These are phyloP conservation scores for Xenosphaeropsis pyriputrescens DNA, from an alignment of 2,329 filamentous ascomycete genomes.

Conservation along the genomic window DNA sequence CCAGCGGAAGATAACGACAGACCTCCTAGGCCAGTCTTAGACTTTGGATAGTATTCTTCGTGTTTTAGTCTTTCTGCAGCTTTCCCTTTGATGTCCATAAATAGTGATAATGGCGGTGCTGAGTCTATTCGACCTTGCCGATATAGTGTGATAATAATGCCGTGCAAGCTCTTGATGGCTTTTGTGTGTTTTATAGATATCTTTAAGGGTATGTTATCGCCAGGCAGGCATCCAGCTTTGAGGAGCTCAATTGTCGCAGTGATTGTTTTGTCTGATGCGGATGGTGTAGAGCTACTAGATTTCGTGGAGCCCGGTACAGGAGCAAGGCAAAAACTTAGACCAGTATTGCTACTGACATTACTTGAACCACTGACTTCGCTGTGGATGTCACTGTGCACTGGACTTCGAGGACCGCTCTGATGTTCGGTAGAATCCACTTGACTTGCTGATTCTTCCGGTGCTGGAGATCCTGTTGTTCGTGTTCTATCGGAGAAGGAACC, in stretches of 20 bases:
- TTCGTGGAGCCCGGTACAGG: conserved; percentile 18
- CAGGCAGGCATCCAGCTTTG: conserved; percentile 72
- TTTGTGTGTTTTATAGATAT: conserved; percentile 81
- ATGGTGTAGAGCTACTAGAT: conserved; percentile 31
- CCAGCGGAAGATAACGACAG: conserved; percentile 75
- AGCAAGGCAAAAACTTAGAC: conserved; percentile 28
- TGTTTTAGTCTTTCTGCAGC: conserved; percentile 51
- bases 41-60: conserved; percentile 76
- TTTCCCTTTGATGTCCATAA: conserved; percentile 35
- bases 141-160: conserved; percentile 85
- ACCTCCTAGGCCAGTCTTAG: conserved; percentile 72
- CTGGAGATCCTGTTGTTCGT: conserved; percentile 8
- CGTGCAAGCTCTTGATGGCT: conserved; percentile 77
- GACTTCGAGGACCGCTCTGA: conserved; percentile 27
- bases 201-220: conserved; percentile 67
- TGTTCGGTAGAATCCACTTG: conserved; percentile 19
- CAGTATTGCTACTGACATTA: conserved; percentile 21
- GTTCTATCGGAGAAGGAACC: conserved; percentile 10
- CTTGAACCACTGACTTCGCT: conserved; percentile 64
- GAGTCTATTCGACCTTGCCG: conserved; percentile 84
- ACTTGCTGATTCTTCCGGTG: conserved; percentile 16
- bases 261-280: conserved; percentile 60
- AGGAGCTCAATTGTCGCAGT: conserved; percentile 73
- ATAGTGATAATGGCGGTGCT: conserved; percentile 35
- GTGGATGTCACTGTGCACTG: conserved; percentile 36